A percentile compares a stretch with the other conserved stretches of the same genome.
Evolutionary conservation across 1,139 yeast genomes (phyloP).

Genomic region (Candida sanyaensis): DNA sequence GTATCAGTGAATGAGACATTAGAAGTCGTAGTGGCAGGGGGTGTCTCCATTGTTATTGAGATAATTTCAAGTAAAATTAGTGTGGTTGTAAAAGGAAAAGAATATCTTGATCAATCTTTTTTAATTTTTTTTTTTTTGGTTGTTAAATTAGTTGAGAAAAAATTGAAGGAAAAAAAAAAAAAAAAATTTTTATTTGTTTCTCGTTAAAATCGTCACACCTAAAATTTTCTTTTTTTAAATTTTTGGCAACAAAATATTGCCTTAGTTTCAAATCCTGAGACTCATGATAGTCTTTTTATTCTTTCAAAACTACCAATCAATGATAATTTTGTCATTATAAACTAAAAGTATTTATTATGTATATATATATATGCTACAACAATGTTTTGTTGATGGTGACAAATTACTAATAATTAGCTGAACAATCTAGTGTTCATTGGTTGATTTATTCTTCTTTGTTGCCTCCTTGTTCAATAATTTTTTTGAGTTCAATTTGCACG

Average conservation of each 20-base stretch:
- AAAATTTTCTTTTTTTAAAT: background rate
- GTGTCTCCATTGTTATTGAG: background rate
- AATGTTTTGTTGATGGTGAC: too few species aligned
- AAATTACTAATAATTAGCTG: too few species aligned
- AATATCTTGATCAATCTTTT: background rate
- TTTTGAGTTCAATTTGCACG: background rate
- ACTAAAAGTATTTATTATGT: too few species aligned
- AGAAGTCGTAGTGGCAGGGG: background rate
- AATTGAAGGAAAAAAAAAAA: too few species aligned
- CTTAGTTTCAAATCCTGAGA: background rate
- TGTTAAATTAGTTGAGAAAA: background rate
- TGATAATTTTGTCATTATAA: too few species aligned
- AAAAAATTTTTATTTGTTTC: background rate
- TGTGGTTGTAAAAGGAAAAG: background rate
- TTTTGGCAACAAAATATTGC: background rate
- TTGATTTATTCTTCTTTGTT: background rate
- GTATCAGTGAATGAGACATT: background rate
- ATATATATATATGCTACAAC: too few species aligned
- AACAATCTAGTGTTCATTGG: background rate
- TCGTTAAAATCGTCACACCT: background rate
- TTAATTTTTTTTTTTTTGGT: background rate
- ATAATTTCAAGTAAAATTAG: background rate
- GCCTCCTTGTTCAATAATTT: too few species aligned
- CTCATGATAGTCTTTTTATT: background rate
- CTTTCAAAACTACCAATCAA: too few species aligned